These are phyloP conservation scores for Ormosia semicastrata DNA, from an alignment of 306 rosid species.

Conservation along the genomic window DNA sequence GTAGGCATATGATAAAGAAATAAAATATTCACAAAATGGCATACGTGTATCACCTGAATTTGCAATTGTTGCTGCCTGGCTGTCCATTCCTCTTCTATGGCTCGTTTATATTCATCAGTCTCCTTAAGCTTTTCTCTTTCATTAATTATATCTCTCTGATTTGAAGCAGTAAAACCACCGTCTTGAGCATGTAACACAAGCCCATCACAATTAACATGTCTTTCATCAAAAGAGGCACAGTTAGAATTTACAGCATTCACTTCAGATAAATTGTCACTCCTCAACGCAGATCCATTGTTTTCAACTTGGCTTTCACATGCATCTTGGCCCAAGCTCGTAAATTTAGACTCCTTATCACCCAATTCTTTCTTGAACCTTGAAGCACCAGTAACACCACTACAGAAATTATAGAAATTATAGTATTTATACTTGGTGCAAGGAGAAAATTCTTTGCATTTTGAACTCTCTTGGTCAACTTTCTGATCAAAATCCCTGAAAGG, in stretches of 20 bases:
- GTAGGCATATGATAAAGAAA: background rate
- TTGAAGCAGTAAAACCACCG: constrained; percentile 15
- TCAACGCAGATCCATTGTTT: constrained; percentile 13
- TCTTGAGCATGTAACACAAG: constrained; percentile 26
- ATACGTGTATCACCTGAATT: constrained; percentile 66
- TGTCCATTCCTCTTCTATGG: constrained; percentile 83
- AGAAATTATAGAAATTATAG: background rate
- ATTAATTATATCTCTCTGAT: constrained; percentile 48
- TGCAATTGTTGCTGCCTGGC: constrained; percentile 75
- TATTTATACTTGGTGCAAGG: constrained; percentile 13
- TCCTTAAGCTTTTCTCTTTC: constrained; percentile 82
- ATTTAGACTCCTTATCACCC: constrained; percentile 27
- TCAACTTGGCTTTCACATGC: constrained; percentile 18
- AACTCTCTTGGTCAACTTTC: constrained; percentile 26
- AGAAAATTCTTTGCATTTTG: constrained; percentile 31
- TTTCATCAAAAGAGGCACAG: constrained; percentile 29
- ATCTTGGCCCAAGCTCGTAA: constrained; percentile 11
- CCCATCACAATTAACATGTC: constrained; percentile 17
- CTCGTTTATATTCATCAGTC: constrained; percentile 81
- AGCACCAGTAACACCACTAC: constrained; percentile 28
- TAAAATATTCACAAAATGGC: background rate
- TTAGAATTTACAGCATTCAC: constrained; percentile 18
- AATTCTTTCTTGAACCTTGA: constrained; percentile 30
- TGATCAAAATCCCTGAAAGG: constrained; percentile 25
- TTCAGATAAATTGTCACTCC: constrained; percentile 17